Percentiles rank a stretch among this genome's conserved stretches.
These are phyloP conservation scores for Aspergillus luchuensis DNA, from an alignment of 2,329 filamentous ascomycete species.

Conservation along the genomic window DNA sequence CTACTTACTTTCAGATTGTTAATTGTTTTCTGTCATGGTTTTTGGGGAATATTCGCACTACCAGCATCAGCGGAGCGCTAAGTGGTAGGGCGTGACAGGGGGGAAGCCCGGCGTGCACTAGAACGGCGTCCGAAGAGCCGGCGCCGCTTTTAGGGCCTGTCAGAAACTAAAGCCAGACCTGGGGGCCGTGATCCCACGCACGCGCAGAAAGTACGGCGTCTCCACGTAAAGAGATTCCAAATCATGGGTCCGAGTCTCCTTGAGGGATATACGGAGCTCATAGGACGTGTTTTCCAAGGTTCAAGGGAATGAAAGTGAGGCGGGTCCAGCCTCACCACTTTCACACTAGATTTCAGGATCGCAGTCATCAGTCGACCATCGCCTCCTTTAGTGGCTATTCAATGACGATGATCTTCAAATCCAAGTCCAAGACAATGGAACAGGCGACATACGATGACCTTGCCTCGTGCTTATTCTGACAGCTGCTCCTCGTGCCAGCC, in stretches of 20 bases:
- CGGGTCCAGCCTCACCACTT: slow-evolving; percentile 8
- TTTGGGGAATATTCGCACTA: neutral
- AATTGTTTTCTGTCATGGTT: neutral
- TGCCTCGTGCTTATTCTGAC: slow-evolving; percentile 4
- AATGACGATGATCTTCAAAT: neutral
- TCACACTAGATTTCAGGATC: neutral
- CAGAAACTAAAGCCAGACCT: neutral
- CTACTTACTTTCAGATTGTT: neutral
- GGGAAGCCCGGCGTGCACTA: neutral
- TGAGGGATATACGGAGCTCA: neutral
- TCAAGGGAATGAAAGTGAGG: slow-evolving; percentile 10
- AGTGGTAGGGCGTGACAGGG: neutral
- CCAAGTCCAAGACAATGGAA: neutral
- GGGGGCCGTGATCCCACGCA: neutral
- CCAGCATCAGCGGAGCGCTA: neutral
- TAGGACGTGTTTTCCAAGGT: neutral
- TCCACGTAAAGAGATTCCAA: slow-evolving; percentile 1
- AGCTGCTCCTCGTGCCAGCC: neutral
- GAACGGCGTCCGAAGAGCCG: neutral
- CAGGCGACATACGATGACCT: neutral
- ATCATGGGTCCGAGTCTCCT: neutral
- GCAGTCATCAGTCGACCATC: neutral
- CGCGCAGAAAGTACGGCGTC: neutral
- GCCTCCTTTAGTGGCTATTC: neutral
- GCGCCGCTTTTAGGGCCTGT: neutral